Conservation (phyloP, 2,329 filamentous ascomycete genomes). For the Waltergamsia citrina region DNA sequence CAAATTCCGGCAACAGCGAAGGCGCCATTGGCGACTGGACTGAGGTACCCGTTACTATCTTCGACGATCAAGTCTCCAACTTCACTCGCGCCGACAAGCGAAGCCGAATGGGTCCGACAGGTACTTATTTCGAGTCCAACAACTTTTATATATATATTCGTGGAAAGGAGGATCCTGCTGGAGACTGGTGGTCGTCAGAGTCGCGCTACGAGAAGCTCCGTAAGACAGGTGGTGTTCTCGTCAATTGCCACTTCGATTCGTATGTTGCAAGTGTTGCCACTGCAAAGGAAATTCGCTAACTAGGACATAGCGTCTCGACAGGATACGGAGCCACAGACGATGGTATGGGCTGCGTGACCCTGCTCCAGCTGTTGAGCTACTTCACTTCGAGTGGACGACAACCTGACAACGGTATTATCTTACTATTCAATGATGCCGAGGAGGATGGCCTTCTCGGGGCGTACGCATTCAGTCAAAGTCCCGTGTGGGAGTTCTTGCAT, state of each 20-base stretch:
- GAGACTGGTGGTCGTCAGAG: constrained; percentile 60
- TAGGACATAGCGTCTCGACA: constrained; percentile 61
- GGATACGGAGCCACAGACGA: constrained; percentile 92
- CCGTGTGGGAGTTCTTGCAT: constrained; percentile 69
- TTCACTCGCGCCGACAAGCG: constrained; percentile 46
- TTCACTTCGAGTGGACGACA: constrained; percentile 65
- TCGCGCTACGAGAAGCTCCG: constrained; percentile 32
- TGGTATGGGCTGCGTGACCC: constrained; percentile 78
- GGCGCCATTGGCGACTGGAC: too few species aligned
- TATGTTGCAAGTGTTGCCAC: constrained; percentile 17
- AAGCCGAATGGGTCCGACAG: constrained; percentile 20
- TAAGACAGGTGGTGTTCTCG: constrained; percentile 68
- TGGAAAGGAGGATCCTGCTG: constrained; percentile 63
- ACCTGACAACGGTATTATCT: constrained; percentile 71
- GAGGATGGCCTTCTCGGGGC: constrained; percentile 89
- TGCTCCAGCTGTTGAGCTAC: constrained; percentile 78
- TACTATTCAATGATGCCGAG: constrained; percentile 90
- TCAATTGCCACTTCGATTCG: constrained; percentile 91
- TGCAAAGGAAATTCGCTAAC: constrained; percentile 3
- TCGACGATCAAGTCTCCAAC: constrained; percentile 73
- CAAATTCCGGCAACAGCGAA: background rate
- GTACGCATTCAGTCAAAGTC: constrained; percentile 73
- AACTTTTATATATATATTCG: constrained; percentile 91
- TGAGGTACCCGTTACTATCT: constrained; percentile 40
- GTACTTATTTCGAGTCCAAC: constrained; percentile 81